These are phyloP conservation scores for Euphorbia tirucalli DNA, from an alignment of 345 rosid species.

Conservation along the genomic window DNA sequence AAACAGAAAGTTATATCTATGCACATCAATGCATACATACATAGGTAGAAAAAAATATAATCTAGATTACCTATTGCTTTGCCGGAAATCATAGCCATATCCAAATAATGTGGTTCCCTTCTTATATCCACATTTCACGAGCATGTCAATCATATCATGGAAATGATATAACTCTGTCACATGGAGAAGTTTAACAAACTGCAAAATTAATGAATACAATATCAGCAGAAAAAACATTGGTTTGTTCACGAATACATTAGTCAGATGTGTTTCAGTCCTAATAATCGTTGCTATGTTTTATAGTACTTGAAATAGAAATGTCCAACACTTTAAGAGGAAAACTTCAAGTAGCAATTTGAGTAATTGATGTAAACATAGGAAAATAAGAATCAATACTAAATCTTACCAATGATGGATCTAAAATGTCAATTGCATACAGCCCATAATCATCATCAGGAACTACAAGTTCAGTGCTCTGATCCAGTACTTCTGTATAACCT, in stretches of 20 bases:
- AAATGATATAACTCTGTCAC: slow-evolving; percentile 74
- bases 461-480: slow-evolving; percentile 52
- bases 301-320: background rate
- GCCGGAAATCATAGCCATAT: slow-evolving; percentile 88
- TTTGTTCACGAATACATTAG: too few species aligned
- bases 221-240: too few species aligned
- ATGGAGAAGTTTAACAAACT: slow-evolving; percentile 61
- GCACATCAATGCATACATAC: slow-evolving; percentile 5
- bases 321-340: background rate
- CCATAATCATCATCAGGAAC: slow-evolving; percentile 92
- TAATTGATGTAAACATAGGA: background rate
- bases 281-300: background rate
- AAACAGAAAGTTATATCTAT: background rate
- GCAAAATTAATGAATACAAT: slow-evolving; percentile 23
- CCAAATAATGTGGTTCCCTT: slow-evolving; percentile 84
- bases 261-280: background rate
- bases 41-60: background rate
- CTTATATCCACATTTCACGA: slow-evolving; percentile 65
- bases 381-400: slow-evolving; percentile 4
- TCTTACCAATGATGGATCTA: slow-evolving; percentile 78
- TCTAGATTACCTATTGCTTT: slow-evolving; percentile 69
- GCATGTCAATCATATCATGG: slow-evolving; percentile 88
- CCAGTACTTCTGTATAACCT: slow-evolving; percentile 80
- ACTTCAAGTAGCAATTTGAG: background rate
- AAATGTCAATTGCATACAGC: slow-evolving; percentile 72